Conservation (phyloP, 257 asterid genomes). For the Solanum bulbocastanum region DNA sequence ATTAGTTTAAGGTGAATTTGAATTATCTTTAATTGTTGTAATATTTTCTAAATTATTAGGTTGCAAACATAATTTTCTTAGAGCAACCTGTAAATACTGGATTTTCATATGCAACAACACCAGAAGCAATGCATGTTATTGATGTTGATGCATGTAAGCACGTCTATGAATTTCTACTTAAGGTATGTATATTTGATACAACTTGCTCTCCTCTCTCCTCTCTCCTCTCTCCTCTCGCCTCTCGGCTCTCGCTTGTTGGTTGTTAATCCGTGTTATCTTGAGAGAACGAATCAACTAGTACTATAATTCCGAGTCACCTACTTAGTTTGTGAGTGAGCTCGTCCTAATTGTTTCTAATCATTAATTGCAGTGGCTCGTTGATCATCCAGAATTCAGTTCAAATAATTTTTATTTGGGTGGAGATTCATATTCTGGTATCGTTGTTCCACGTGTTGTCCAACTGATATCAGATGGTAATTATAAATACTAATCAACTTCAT, state of each 20-base stretch:
- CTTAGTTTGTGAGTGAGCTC: background rate
- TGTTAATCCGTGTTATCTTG: background rate
- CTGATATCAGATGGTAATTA: slow-evolving; percentile 23
- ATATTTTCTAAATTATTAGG: slow-evolving; percentile 4
- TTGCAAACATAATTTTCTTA: slow-evolving; percentile 23
- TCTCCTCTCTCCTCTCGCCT: background rate
- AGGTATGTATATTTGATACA: slow-evolving; percentile 16
- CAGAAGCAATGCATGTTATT: slow-evolving; percentile 8
- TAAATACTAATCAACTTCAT: background rate
- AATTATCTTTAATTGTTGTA: too few species aligned
- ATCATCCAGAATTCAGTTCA: slow-evolving; percentile 22
- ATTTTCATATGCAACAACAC: slow-evolving; percentile 27
- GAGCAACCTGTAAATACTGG: slow-evolving; percentile 34
- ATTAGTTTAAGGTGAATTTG: background rate
- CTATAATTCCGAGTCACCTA: background rate
- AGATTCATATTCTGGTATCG: slow-evolving; percentile 31
- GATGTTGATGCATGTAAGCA: slow-evolving; percentile 17
- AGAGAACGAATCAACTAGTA: background rate
- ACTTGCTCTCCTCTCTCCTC: background rate
- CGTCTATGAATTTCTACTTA: slow-evolving; percentile 18
- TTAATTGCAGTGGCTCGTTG: slow-evolving; percentile 26
- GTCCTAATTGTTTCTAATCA: background rate
- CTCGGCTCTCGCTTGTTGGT: background rate
- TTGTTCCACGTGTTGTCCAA: slow-evolving; percentile 19
- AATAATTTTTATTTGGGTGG: slow-evolving; percentile 28